phyloP scores from a whole-genome alignment of 106 monocot genomes.

The Vanilla planifolia region DNA sequence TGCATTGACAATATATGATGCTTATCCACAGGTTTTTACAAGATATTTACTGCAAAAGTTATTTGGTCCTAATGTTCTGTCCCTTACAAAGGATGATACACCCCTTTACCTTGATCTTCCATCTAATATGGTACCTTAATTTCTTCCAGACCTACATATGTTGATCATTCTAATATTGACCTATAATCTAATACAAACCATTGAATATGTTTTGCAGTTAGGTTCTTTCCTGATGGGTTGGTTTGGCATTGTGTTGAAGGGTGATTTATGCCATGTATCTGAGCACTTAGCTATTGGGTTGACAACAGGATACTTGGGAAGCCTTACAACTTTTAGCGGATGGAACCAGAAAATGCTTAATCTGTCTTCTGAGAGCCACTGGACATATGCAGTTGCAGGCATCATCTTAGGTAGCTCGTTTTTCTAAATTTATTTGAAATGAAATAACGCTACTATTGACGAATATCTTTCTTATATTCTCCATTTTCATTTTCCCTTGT shows the following conservation, averaged over 20 bases:
- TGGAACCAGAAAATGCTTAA: constrained; percentile 95
- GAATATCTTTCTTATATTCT: too few relatives aligned
- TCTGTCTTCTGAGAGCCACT: constrained; percentile 57
- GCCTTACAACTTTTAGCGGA: constrained; percentile 96
- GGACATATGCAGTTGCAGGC: constrained; percentile 65
- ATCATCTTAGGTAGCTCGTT: constrained; percentile 74
- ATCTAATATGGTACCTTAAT: constrained; percentile 44
- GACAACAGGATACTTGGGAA: constrained; percentile 91
- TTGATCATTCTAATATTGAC: background rate
- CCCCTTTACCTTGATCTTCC: constrained; percentile 65
- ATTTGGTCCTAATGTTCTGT: constrained; percentile 42
- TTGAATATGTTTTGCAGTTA: constrained; percentile 31
- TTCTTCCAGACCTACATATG: background rate
- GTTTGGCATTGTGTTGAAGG: constrained; percentile 88
- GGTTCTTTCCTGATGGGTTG: constrained; percentile 98
- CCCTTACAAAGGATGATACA: constrained; percentile 40
- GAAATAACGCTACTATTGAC: too few relatives aligned
- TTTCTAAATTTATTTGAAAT: too few relatives aligned
- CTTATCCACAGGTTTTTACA: constrained; percentile 40
- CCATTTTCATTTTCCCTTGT: too few relatives aligned
- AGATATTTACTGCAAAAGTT: constrained; percentile 55
- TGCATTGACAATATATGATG: background rate
- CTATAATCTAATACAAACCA: background rate
- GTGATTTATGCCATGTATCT: constrained; percentile 58
- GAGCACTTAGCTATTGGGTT: constrained; percentile 72